Base-by-base conservation (phyloP, 192 early-diverging fungal genomes). In the Linnemannia elongata region DNA sequence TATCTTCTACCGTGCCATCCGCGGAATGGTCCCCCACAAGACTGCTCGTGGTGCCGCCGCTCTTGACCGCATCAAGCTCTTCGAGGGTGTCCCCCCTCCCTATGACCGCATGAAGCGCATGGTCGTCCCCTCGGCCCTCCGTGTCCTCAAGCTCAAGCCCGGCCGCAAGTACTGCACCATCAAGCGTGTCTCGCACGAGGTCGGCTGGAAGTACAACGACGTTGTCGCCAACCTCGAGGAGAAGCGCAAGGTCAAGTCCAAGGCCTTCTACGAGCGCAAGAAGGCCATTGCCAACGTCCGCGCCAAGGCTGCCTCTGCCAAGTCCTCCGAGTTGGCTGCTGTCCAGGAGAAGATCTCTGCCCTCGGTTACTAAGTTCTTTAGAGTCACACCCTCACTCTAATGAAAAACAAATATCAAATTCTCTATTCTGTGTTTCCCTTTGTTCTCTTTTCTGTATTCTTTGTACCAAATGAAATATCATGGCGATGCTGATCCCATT, bases 21-120 rank as follows among this genome's bases (percentile, higher is more conserved):
- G 99, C 77, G 99, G 99, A 86, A 99, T 99, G 99, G 89, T 99
- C 89, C 97, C 99, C 78, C 99, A 99, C 96, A 99, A 99, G 96
- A 98, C 98, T 82, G 91, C 97, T 72, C 98, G 99, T 88, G 98
- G 98, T 93, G 96, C 97, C 83, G 96, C 96, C 68, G 98, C 98
- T 87, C 93, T 99, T 77, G 97, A 97, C 86, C 96, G 98, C 91
- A 91, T 99, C 91, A 98, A 98, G 97, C 96, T 99, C 90, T 99
- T 99, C 79, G 99, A 99, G 92, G 99, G 97, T 93, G 95, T 99
- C 78, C 98, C 99, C 76, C 93, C 99, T 87, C 97, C 97, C 49
- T 99, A 98, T 88, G 98, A 99, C 93, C 96, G 94, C 91, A 89
- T 93, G 88, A 99, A 99, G 96, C 96, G 97, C 90, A 93, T 99